A percentile compares a stretch with the other conserved stretches of the same genome.
phyloP scores from a whole-genome alignment of 2,329 filamentous ascomycete genomes.

The Neonectria hederae region DNA sequence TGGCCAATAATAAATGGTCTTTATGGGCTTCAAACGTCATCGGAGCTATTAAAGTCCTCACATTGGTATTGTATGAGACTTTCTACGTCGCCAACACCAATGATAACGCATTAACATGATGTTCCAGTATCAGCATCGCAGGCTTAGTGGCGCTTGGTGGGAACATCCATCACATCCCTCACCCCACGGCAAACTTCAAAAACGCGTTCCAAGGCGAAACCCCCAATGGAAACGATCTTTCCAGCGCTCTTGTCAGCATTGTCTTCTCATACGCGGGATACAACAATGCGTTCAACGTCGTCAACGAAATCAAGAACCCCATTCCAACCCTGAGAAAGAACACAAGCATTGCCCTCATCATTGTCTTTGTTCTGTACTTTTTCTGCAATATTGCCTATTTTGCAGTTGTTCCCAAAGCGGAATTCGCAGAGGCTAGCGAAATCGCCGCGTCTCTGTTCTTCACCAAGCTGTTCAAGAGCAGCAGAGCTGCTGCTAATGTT shows the following conservation, averaged over 20 bases:
- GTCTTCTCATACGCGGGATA: slow-evolving; percentile 68
- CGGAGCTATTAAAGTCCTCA: slow-evolving; percentile 68
- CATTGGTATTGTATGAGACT: slow-evolving; percentile 59
- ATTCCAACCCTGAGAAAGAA: slow-evolving; percentile 62
- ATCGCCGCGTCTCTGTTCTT: slow-evolving; percentile 69
- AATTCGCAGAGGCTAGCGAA: slow-evolving; percentile 60
- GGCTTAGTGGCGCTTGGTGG: slow-evolving; percentile 67
- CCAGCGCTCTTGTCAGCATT: slow-evolving; percentile 64
- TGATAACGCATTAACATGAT: background rate
- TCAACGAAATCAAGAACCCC: slow-evolving; percentile 70
- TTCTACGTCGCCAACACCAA: background rate
- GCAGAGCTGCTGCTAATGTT: slow-evolving; percentile 57
- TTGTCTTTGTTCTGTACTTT: slow-evolving; percentile 64
- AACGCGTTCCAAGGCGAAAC: slow-evolving; percentile 49
- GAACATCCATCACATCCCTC: slow-evolving; percentile 41
- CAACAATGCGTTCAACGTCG: slow-evolving; percentile 69
- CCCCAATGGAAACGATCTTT: slow-evolving; percentile 47
- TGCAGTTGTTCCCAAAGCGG: slow-evolving; percentile 59
- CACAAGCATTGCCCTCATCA: slow-evolving; percentile 58
- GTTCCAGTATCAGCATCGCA: slow-evolving; percentile 58
- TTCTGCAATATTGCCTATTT: slow-evolving; percentile 70
- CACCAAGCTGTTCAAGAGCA: slow-evolving; percentile 59
- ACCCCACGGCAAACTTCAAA: slow-evolving; percentile 48
- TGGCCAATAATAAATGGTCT: slow-evolving; percentile 66
- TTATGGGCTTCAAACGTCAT: slow-evolving; percentile 65